Conservation (phyloP, 1,284 basidiomycete genomes). For the Sporisorium iseilematis-ciliati region DNA sequence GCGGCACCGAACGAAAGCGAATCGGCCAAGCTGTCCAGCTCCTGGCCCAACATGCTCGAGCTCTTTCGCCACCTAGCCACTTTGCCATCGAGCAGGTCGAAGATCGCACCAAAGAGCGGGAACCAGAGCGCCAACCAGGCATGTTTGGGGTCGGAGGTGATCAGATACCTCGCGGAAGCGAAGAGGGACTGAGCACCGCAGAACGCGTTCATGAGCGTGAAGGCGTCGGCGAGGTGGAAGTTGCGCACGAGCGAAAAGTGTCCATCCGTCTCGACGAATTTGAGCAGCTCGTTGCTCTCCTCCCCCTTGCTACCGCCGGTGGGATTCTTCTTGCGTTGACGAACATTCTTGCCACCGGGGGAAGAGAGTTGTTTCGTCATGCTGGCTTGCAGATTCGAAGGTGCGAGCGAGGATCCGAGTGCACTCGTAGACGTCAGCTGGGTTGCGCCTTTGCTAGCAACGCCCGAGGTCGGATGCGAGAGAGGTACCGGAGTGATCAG, state of each 20-base stretch:
- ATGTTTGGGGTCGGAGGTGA: slow-evolving; percentile 79
- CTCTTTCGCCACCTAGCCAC: slow-evolving; percentile 97
- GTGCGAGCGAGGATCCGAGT: slow-evolving; percentile 35
- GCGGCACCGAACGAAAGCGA: slow-evolving; percentile 98
- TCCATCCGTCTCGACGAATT: slow-evolving; percentile 67
- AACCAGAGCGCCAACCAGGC: slow-evolving; percentile 80
- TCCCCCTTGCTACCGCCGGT: neutral
- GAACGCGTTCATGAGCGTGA: slow-evolving; percentile 99
- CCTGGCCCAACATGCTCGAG: slow-evolving; percentile 96
- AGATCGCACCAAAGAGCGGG: slow-evolving; percentile 94
- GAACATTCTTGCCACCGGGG: slow-evolving; percentile 19
- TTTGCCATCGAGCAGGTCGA: slow-evolving; percentile 97
- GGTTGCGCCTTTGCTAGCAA: slow-evolving; percentile 44
- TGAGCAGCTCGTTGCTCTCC: slow-evolving; percentile 50
- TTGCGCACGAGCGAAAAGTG: slow-evolving; percentile 75
- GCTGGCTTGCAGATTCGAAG: slow-evolving; percentile 43
- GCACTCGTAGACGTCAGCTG: slow-evolving; percentile 35
- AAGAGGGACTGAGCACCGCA: slow-evolving; percentile 97
- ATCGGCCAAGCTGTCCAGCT: slow-evolving; percentile 96
- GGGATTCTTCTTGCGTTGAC: slow-evolving; percentile 35
- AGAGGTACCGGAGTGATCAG: slow-evolving; percentile 36
- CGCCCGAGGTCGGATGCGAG: slow-evolving; percentile 35
- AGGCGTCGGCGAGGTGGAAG: slow-evolving; percentile 95
- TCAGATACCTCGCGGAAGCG: slow-evolving; percentile 87
- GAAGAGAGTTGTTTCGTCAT: slow-evolving; percentile 45